Base-by-base conservation (phyloP, 768 basidiomycete species). In the Tylopilus plumbeoviolaceoides region DNA sequence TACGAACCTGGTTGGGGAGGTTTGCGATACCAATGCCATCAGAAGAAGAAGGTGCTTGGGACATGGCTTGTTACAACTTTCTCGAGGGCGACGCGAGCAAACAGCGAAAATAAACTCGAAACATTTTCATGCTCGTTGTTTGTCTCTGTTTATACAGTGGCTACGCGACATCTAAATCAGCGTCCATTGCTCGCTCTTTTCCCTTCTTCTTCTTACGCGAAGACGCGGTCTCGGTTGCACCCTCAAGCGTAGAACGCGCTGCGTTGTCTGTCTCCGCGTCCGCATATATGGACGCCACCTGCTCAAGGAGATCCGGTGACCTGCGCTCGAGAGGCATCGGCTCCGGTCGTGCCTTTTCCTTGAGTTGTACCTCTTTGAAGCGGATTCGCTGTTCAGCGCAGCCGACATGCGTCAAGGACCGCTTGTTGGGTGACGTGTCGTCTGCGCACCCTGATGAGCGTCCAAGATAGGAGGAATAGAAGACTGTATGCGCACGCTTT, bases 11-110 rank as follows among this genome's bases (percentile, higher is more conserved):
- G 80, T 98, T 98, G 47, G 95, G 97, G 61, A 99, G 79, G 77
- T 98, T 98, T 68, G 92, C 90, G 67, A 95, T 94, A 59, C 92
- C 92, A 71, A 93, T 91, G 58, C 91, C 90, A 71, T 90, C 88
- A 55, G 78, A 78, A 51, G 78, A 78, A 51, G 76, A 60, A 10
- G 69, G 64, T 30, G 61, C 60, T 25, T 65, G 57, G 47, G 64
- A 51, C 67, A 69, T 70, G 60, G 53, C 58, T 43, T 47, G 44
- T 44, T 44, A 39, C 33, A 54, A 51, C 21, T 55, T 58, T 48
- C 54, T 68, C 55, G 47, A 58, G 36, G 50, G 55, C 54, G 50
- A 63, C 63, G 49, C 58, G 55, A 61, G 42, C 47, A 50, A 47
- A 57, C 12, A 30, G 40, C 7, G 40, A 60, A 66, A 63, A 60